A percentile compares a stretch with the other conserved stretches of the same genome.
phyloP scores from a whole-genome alignment of 176 grass and related monocot genomes.

The Zoysia pacifica region DNA sequence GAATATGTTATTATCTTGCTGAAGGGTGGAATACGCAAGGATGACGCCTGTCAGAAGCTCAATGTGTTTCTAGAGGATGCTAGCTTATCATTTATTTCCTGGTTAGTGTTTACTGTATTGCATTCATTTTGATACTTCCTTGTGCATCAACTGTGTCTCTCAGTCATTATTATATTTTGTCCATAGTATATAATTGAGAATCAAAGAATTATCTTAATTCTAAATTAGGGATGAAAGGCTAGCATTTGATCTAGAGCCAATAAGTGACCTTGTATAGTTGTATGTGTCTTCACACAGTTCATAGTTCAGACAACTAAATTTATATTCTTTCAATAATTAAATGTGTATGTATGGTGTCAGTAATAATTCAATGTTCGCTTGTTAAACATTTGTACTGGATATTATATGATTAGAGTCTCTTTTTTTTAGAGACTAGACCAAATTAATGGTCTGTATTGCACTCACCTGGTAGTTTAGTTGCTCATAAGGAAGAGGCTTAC shows the following conservation, averaged over 20 bases:
- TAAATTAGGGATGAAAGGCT: neutral
- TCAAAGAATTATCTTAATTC: neutral
- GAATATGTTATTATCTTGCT: slow-evolving; percentile 71
- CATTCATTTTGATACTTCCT: slow-evolving; percentile 4
- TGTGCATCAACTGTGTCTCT: neutral
- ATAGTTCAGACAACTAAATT: neutral
- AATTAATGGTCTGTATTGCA: neutral
- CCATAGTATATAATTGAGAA: slow-evolving; percentile 4
- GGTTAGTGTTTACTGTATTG: slow-evolving; percentile 45
- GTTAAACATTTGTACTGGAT: neutral
- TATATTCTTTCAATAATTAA: neutral
- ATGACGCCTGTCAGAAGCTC: slow-evolving; percentile 47
- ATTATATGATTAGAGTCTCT: neutral
- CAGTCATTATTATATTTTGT: neutral
- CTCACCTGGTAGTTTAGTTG: neutral
- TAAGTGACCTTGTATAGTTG: neutral
- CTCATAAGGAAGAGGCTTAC: neutral
- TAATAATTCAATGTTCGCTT: neutral
- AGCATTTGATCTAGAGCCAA: neutral
- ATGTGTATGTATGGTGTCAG: neutral
- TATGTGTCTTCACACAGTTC: neutral
- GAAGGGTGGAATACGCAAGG: slow-evolving; percentile 48
- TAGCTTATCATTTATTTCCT: slow-evolving; percentile 57
- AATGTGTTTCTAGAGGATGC: slow-evolving; percentile 58
- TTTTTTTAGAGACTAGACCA: neutral